Conservation (phyloP, 257 asterid genomes). For the Nicotiana obtusifolia region DNA sequence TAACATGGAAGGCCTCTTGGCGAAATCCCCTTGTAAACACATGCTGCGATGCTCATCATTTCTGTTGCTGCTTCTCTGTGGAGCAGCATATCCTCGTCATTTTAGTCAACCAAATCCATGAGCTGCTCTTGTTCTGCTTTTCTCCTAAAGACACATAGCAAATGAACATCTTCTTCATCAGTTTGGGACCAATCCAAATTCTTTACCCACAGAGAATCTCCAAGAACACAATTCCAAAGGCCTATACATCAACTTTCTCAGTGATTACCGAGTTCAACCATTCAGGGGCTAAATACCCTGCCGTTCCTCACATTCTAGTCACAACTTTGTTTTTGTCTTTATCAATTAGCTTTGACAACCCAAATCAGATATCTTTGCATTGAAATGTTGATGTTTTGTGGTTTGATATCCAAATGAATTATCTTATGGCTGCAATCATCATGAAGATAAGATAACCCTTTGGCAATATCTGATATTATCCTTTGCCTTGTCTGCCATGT, state of each 20-base stretch:
- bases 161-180: conserved; percentile 3
- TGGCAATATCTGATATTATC: conserved; percentile 18
- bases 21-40: conserved; percentile 21
- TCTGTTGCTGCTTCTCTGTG: conserved; percentile 8
- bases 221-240: conserved; percentile 17
- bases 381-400: conserved; percentile 12
- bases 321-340: conserved; percentile 9
- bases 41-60: conserved; percentile 21
- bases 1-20: conserved; percentile 19
- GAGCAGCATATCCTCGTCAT: too few relatives aligned
- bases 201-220: conserved; percentile 21
- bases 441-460: conserved; percentile 25
- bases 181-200: conserved; percentile 10
- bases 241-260: conserved; percentile 19
- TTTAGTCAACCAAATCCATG: conserved; percentile 10
- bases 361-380: conserved; percentile 21
- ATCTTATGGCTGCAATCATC: conserved; percentile 22
- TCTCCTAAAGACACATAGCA: conserved; percentile 8
- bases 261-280: conserved; percentile 13
- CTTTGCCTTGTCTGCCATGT: conserved; percentile 11
- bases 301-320: conserved; percentile 23
- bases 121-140: conserved; percentile 11
- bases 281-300: conserved; percentile 26
- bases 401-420: conserved; percentile 20
- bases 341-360: conserved; percentile 11